These are phyloP conservation scores for Penicillium janthinellum DNA, from an alignment of 2,329 filamentous ascomycete species.

Conservation along the genomic window DNA sequence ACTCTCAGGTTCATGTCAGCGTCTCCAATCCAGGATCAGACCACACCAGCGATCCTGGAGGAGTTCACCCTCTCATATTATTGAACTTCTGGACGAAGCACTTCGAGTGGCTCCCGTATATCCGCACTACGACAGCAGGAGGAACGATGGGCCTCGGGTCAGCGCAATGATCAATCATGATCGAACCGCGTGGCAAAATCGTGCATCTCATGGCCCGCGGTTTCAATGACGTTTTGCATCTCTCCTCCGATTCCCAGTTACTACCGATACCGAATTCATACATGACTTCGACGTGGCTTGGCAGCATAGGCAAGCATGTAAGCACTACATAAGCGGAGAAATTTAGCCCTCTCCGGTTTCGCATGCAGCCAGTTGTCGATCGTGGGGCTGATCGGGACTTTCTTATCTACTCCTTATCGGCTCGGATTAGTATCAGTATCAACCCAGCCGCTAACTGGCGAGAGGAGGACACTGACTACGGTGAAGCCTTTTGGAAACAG, in stretches of 20 bases:
- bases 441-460: too few relatives aligned
- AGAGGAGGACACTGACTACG: too few relatives aligned
- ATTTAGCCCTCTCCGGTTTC: conserved; percentile 1
- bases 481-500: too few relatives aligned
- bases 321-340: neutral
- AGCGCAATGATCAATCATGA: neutral
- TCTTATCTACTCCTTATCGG: neutral
- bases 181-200: neutral
- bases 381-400: neutral
- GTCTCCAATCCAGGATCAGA: conserved; percentile 1
- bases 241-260: neutral
- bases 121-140: neutral
- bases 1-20: neutral
- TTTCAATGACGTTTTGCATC: conserved; percentile 3
- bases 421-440: too few relatives aligned
- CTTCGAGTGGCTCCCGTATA: neutral
- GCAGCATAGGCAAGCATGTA: neutral
- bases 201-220: neutral
- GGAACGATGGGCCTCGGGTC: too few relatives aligned
- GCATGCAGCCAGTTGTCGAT: neutral
- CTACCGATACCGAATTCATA: neutral
- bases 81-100: neutral
- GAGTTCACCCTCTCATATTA: neutral
- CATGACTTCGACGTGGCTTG: neutral
- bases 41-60: neutral